Evolutionary conservation across 2,329 filamentous ascomycete species (phyloP).

Genomic region (Talaromyces sp.): DNA sequence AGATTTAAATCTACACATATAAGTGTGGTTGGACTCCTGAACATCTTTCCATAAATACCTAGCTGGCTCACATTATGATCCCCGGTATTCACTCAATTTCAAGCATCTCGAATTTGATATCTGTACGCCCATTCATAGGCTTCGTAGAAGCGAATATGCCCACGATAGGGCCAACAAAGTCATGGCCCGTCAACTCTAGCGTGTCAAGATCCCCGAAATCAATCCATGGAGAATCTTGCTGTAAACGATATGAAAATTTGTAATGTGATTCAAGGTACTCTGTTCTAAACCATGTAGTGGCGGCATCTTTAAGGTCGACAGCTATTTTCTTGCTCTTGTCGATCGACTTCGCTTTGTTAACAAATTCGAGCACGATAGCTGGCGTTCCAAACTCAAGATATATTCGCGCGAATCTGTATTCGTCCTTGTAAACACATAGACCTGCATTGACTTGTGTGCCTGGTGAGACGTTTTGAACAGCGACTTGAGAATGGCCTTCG

Average conservation of each 20-base stretch:
- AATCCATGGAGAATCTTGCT: conserved; percentile 14
- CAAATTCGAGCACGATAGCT: conserved; percentile 19
- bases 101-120: background rate
- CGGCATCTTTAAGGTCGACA: conserved; percentile 3
- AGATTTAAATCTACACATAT: too few species aligned
- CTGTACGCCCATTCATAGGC: background rate
- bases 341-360: conserved; percentile 23
- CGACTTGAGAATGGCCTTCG: conserved; percentile 18
- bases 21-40: too few species aligned
- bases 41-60: too few species aligned
- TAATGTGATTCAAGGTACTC: background rate
- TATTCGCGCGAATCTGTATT: conserved; percentile 24
- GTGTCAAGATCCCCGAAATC: conserved; percentile 23
- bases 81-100: background rate
- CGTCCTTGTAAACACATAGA: conserved; percentile 25
- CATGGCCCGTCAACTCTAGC: conserved; percentile 30
- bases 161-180: conserved; percentile 35
- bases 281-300: background rate
- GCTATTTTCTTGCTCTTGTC: conserved; percentile 13
- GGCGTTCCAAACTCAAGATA: conserved; percentile 20
- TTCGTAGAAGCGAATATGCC: conserved; percentile 26
- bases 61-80: too few species aligned
- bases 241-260: conserved; percentile 6
- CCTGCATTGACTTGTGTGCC: conserved; percentile 17
- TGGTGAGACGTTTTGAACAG: conserved; percentile 2